Base-by-base conservation (phyloP, 1,284 basidiomycete genomes). In the Cutaneotrichosporon mucoides region DNA sequence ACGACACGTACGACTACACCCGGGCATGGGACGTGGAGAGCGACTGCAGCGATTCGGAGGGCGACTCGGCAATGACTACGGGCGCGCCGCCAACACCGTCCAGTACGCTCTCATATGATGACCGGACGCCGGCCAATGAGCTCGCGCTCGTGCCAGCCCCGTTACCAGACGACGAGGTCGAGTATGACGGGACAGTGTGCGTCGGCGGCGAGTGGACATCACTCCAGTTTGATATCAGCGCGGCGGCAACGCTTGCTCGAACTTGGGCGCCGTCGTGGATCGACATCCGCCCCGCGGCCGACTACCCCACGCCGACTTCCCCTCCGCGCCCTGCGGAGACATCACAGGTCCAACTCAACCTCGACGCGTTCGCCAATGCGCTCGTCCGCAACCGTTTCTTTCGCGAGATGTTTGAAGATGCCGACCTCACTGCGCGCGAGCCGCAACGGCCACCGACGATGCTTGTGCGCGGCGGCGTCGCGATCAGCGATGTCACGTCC, bases 1-100 rank as follows among this genome's bases (percentile, higher is more conserved):
- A 48, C 12, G 46, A 48, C 34, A 24, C 12, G 12, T 60, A 59
- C 44, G 56, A 67, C 56, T 68, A 70, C 58, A 60, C 70, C 16
- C 57, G 67, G 6, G 62, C 58, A 1, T 71, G 71, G 61, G 66
- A 69, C 11, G 42, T 68, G 12, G 68, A 70, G 9, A 63, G 58
- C 12, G 66, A 68, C 16, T 55, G 40, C 40, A 53, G 49, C 47
- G 62, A 57, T 51, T 59, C 53, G 4, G 58, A 55, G 57, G 64
- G 65, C 12, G 68, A 72, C 12, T 65, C 66, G 34, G 60, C 62
- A 3, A 33, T 56, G 13, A 69, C 68, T 34, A 68, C 72, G 0
- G 67, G 66, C 12, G 68, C 62, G 6, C 75, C 75, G 9, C 75
- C 73, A 3, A 76, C 75, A 3, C 73, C 73, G 1, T 58, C 65